Evolutionary conservation across 148 eudicot species (phyloP).

Genomic region (Bassia scoparia): DNA sequence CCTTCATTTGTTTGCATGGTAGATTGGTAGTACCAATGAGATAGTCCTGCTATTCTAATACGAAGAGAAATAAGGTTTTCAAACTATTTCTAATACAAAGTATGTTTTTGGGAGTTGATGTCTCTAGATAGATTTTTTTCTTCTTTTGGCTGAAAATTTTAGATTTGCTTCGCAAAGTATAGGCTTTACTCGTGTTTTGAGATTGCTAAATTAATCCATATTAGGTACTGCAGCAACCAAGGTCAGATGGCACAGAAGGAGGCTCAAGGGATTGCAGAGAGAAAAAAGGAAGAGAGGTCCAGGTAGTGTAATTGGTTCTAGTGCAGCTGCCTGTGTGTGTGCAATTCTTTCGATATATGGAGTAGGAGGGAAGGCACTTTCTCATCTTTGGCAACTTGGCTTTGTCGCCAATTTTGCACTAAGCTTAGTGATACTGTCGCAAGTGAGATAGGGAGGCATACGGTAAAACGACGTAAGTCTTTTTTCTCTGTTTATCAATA

Average conservation of each 20-base stretch:
- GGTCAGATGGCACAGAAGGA: conserved; percentile 93
- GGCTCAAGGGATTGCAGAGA: conserved; percentile 95
- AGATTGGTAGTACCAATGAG: neutral
- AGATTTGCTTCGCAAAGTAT: neutral
- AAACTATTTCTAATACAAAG: neutral
- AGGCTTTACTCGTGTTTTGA: neutral
- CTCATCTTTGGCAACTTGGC: conserved; percentile 78
- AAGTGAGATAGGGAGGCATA: conserved; percentile 97
- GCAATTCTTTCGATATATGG: conserved; percentile 73
- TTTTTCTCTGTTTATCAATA: neutral
- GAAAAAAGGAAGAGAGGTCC: conserved; percentile 97
- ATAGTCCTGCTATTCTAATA: neutral
- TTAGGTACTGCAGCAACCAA: conserved; percentile 89
- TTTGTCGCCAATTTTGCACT: conserved; percentile 97
- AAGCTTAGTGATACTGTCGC: conserved; percentile 93
- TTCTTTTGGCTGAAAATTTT: too few relatives aligned
- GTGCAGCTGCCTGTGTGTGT: conserved; percentile 98
- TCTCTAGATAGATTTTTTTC: neutral
- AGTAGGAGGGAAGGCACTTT: conserved; percentile 57
- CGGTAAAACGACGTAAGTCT: conserved; percentile 80
- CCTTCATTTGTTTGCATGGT: neutral
- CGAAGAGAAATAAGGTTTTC: neutral
- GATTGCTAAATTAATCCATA: neutral
- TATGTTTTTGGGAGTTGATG: neutral
- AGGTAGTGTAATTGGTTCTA: conserved; percentile 92